A percentile compares a stretch with the other conserved stretches of the same genome.
These are phyloP conservation scores for Corymbia maculata DNA, from an alignment of 345 rosid genomes.

Conservation along the genomic window DNA sequence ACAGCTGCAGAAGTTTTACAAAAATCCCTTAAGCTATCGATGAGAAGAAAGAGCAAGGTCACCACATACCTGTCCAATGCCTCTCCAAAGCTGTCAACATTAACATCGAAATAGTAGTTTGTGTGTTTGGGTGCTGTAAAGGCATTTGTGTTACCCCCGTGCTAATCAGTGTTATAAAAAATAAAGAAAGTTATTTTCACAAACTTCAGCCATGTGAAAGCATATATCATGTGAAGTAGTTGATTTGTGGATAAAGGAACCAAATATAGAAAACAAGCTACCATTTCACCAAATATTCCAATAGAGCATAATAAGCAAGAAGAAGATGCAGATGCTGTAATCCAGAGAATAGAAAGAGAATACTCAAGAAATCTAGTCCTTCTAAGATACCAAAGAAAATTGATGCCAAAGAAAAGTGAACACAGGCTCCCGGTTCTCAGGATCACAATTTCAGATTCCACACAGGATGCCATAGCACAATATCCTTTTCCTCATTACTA, in stretches of 20 bases:
- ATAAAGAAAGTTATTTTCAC: neutral
- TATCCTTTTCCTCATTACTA: neutral
- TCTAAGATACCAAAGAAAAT: neutral
- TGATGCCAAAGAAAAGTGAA: neutral
- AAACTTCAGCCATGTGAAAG: neutral
- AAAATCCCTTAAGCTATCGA: neutral
- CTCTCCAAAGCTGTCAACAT: slow-evolving; percentile 64
- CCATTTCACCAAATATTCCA: neutral
- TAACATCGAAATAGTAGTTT: slow-evolving; percentile 70
- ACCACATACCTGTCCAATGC: slow-evolving; percentile 71
- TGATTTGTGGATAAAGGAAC: neutral
- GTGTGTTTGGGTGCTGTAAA: slow-evolving; percentile 66
- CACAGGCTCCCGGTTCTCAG: neutral
- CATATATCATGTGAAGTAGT: neutral
- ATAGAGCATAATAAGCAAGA: neutral
- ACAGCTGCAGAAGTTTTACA: neutral
- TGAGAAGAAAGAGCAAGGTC: neutral
- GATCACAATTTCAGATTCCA: neutral
- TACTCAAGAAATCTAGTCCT: neutral
- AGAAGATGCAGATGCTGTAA: neutral
- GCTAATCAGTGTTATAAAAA: slow-evolving; percentile 26
- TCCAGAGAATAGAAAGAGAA: neutral
- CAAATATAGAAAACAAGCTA: neutral
- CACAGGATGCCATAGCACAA: neutral
- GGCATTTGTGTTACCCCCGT: slow-evolving; percentile 82